These are phyloP conservation scores for Teunomyces gatunensis DNA, from an alignment of 805 yeast genomes.

Conservation along the genomic window DNA sequence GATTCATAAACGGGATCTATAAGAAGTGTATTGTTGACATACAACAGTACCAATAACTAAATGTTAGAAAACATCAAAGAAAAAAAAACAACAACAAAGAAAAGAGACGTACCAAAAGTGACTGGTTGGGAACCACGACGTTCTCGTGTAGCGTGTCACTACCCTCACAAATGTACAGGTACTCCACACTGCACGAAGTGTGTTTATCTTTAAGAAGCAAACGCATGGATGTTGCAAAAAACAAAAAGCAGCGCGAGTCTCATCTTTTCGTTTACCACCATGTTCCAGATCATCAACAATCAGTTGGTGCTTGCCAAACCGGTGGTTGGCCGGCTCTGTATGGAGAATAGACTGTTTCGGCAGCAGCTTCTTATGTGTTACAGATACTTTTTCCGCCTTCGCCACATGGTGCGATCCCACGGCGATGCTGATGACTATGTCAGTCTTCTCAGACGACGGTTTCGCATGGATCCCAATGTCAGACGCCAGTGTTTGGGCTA, in stretches of 20 bases:
- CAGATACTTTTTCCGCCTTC: conserved; percentile 30
- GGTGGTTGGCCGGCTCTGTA: background rate
- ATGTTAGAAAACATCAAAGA: background rate
- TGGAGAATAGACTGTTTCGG: background rate
- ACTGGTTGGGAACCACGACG: background rate
- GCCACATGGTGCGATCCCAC: conserved; percentile 20
- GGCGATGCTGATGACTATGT: conserved; percentile 1
- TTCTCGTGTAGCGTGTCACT: background rate
- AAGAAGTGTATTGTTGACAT: background rate
- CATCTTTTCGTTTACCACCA: background rate
- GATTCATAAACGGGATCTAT: background rate
- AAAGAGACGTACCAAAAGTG: background rate
- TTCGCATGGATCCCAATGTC: conserved; percentile 14
- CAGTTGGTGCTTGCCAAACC: conserved; percentile 2
- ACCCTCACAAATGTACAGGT: background rate
- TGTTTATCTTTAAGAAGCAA: background rate
- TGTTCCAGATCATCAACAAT: background rate
- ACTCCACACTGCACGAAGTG: background rate
- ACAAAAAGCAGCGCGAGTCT: background rate
- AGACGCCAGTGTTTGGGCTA: conserved; percentile 12
- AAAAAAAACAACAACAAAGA: background rate
- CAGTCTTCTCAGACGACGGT: background rate
- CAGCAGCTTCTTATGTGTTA: conserved; percentile 21
- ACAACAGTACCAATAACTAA: background rate
- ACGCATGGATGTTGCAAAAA: background rate